Conservation (phyloP, 768 basidiomycete genomes). For the Kwoniella pini region DNA sequence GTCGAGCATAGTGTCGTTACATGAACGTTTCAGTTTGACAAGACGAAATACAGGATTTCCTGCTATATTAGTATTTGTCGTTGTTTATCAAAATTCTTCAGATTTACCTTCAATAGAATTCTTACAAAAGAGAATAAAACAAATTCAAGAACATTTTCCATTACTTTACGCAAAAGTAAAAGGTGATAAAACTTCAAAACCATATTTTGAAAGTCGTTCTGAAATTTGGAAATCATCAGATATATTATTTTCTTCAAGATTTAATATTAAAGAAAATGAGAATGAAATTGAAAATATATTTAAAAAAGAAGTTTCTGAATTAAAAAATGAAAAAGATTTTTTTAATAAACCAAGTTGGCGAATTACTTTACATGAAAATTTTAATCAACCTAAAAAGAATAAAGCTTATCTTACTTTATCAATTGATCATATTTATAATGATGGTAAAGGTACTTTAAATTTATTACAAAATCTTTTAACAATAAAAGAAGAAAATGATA, state of each 20-base stretch:
- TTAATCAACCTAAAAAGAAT: background rate
- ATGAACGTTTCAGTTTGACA: constrained; percentile 20
- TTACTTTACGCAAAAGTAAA: constrained; percentile 10
- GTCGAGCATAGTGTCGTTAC: constrained; percentile 17
- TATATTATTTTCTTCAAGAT: background rate
- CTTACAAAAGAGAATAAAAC: constrained; percentile 6
- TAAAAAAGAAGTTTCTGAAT: background rate
- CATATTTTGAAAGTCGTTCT: background rate
- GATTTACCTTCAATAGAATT: constrained; percentile 4
- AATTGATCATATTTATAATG: constrained; percentile 17
- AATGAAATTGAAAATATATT: constrained; percentile 1
- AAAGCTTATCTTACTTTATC: constrained; percentile 16
- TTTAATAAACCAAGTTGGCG: constrained; percentile 12
- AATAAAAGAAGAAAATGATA: no score
- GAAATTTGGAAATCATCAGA: constrained; percentile 14
- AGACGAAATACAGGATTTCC: constrained; percentile 15
- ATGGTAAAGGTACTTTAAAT: constrained; percentile 14
- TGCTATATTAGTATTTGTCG: background rate
- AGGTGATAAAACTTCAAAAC: constrained; percentile 12
- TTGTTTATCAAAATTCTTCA: constrained; percentile 6
- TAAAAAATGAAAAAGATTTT: background rate
- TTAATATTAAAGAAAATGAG: constrained; percentile 9
- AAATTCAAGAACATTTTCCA: constrained; percentile 24
- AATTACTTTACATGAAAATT: constrained; percentile 1
- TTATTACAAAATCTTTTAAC: constrained; percentile 7